Base-by-base conservation (phyloP, 495 filamentous ascomycete genomes). In the Geopyxis carbonaria region DNA sequence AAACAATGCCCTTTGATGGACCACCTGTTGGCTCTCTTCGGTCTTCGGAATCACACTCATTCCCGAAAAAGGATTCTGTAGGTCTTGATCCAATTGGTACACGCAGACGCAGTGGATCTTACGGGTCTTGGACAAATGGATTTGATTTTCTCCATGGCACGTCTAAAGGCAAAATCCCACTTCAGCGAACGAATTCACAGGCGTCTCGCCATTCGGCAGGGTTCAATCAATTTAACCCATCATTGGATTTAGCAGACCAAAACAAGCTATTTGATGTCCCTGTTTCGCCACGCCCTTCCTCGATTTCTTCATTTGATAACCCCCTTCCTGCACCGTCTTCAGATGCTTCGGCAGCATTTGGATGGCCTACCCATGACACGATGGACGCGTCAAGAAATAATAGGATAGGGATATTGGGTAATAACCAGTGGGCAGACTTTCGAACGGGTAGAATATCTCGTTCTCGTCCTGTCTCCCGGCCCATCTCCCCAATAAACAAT, bases 31-130 rank as follows among this genome's bases (percentile, higher is more conserved):
- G 83, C 10, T 73, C 71, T 24, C 61, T 92, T 22, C 82, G 80
- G 53, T 61, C 74, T 35, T 69, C 70, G 2, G 79, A 92, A 51
- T 84, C 80, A 52, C 81, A 82, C 49, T 91, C 83, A 8, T 78
- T 87, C 45, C 83, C 83, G 42, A 72, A 72, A 54, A 63, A 72
- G 60, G 61, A 25, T 47, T 48, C 40, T 45, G 54, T 58, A 10
- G 67, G 59, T 22, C 52, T 80, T 21, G 78, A 80, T 48, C 71
- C 75, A n/a, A 73, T 74, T 16, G 69, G 65, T n/a, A 64, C 69
- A 22, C 68, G 72, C 31, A 68, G 70, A 24, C 67, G 72, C 25
- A 69, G 77, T 50, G 63, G 76, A n/a, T 72, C 71, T 38, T 67
- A 77, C 45, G 72, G 71, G n/a, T 69, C 73, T 34, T 81, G 30